phyloP scores from a whole-genome alignment of 495 filamentous ascomycete genomes.

The Daldinia vernicosa region DNA sequence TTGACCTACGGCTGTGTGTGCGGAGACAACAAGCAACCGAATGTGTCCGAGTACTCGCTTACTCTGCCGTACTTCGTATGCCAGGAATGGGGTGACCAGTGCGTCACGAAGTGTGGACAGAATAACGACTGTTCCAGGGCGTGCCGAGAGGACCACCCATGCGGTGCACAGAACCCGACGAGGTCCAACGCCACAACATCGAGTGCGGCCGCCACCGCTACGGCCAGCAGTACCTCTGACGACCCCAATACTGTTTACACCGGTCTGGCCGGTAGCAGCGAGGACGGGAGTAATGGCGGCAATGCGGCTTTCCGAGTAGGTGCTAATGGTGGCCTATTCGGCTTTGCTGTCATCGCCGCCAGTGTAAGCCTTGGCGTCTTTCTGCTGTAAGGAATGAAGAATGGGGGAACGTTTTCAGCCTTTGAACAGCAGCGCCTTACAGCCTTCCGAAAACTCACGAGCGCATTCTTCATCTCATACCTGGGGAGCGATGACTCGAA shows the following conservation, averaged over 20 bases:
- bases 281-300: constrained; percentile 21
- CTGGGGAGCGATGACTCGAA: background rate
- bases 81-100: constrained; percentile 74
- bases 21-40: constrained; percentile 74
- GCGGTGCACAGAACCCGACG: constrained; percentile 77
- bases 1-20: constrained; percentile 80
- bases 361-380: constrained; percentile 43
- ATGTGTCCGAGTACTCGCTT: constrained; percentile 81
- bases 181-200: constrained; percentile 68
- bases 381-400: constrained; percentile 33
- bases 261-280: constrained; percentile 59
- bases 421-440: background rate
- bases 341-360: constrained; percentile 39
- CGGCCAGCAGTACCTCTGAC: constrained; percentile 48
- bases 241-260: constrained; percentile 54
- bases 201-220: constrained; percentile 52
- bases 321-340: constrained; percentile 36
- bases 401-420: background rate
- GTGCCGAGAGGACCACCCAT: constrained; percentile 79
- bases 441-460: background rate
- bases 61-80: constrained; percentile 90
- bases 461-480: background rate
- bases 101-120: constrained; percentile 67
- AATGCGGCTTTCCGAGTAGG: constrained; percentile 38
- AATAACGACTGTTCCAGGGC: constrained; percentile 67